These are phyloP conservation scores for Balakata baccata DNA, from an alignment of 345 rosid species.

Conservation along the genomic window DNA sequence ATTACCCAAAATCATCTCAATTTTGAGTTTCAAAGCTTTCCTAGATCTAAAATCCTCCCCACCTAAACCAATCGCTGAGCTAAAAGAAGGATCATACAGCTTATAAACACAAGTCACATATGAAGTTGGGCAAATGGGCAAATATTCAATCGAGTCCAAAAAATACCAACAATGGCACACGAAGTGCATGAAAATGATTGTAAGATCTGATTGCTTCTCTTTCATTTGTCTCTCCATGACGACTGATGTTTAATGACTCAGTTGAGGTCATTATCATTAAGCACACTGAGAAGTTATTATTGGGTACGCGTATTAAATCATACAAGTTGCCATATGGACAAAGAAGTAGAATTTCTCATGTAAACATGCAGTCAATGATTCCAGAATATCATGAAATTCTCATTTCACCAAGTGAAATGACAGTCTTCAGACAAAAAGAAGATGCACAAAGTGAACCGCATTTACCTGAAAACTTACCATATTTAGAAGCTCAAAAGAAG, in stretches of 20 bases:
- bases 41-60: not conserved
- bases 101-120: no score
- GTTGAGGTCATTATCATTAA: no score
- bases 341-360: not conserved
- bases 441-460: not conserved
- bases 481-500: not conserved
- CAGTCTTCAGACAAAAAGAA: not conserved
- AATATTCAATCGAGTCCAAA: no score
- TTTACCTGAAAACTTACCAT: not conserved
- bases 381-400: not conserved
- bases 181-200: not conserved
- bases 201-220: not conserved
- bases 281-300: no score
- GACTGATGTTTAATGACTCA: no score
- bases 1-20: not conserved
- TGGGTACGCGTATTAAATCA: not conserved
- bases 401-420: not conserved
- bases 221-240: no score
- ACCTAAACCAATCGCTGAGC: not conserved
- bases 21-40: not conserved
- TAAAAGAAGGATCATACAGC: not conserved
- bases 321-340: not conserved
- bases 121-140: no score
- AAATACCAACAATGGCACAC: not conserved
- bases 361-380: not conserved